A percentile compares a stretch with the other conserved stretches of the same genome.
These are phyloP conservation scores for Macrophomina tecta DNA, from an alignment of 2,329 filamentous ascomycete genomes.

Conservation along the genomic window DNA sequence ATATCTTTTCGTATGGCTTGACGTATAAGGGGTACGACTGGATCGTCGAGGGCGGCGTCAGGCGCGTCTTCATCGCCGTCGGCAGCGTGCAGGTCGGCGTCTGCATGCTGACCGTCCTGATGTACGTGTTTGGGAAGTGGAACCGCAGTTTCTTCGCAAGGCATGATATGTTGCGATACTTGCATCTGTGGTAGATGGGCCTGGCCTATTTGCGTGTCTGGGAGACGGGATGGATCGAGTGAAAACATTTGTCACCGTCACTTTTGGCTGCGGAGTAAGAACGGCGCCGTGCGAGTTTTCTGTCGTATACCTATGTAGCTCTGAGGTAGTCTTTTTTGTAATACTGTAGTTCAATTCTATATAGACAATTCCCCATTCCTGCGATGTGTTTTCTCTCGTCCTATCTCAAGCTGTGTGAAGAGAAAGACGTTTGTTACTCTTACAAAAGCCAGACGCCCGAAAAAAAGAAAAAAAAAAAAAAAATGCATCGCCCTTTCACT, in stretches of 20 bases:
- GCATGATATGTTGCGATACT: conserved; percentile 38
- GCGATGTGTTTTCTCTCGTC: too few species aligned
- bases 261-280: background rate
- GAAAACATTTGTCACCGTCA: too few species aligned
- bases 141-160: conserved; percentile 42
- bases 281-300: background rate
- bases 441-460: too few species aligned
- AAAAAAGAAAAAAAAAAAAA: too few species aligned
- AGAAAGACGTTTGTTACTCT: too few species aligned
- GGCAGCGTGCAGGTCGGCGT: conserved; percentile 78
- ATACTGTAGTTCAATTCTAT: too few species aligned
- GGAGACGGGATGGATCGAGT: too few species aligned
- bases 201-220: background rate
- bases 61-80: conserved; percentile 72
- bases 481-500: too few species aligned
- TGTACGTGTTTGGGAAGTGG: conserved; percentile 52
- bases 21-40: conserved; percentile 87
- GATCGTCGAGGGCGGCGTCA: conserved; percentile 69
- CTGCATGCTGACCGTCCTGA: conserved; percentile 75
- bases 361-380: too few species aligned
- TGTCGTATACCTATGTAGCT: background rate
- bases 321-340: background rate
- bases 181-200: conserved; percentile 15
- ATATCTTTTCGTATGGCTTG: conserved; percentile 85
- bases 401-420: too few species aligned